Conservation (phyloP, 768 basidiomycete genomes). For the Hemileccinum impolitum region DNA sequence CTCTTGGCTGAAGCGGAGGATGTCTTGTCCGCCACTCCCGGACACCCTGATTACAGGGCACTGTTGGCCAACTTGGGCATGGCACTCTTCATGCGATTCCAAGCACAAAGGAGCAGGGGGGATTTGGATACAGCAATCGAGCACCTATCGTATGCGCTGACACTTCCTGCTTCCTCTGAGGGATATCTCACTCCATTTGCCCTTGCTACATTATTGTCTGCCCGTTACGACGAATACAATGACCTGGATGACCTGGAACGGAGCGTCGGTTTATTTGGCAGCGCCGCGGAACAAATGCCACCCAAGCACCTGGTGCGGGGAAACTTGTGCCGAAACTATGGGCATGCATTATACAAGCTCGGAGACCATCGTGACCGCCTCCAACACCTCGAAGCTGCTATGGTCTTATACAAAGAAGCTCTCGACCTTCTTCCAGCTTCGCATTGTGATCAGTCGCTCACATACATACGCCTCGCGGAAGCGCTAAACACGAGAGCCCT, state of each 20-base stretch:
- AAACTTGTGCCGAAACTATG: slow-evolving; percentile 11
- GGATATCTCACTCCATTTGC: not conserved
- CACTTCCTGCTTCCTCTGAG: slow-evolving; percentile 7
- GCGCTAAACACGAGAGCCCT: slow-evolving; percentile 4
- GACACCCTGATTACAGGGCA: slow-evolving; percentile 2
- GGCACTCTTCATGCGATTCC: slow-evolving; percentile 18
- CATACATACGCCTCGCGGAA: not conserved
- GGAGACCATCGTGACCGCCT: not conserved
- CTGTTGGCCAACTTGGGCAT: slow-evolving; percentile 8
- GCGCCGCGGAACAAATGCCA: slow-evolving; percentile 9
- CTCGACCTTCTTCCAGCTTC: slow-evolving; percentile 5
- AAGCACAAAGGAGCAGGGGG: not conserved
- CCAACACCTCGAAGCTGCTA: slow-evolving; percentile 6
- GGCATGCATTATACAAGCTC: slow-evolving; percentile 6
- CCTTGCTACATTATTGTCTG: slow-evolving; percentile 13
- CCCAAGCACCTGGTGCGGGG: slow-evolving; percentile 6
- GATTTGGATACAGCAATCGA: slow-evolving; percentile 21
- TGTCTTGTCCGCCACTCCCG: slow-evolving; percentile 1
- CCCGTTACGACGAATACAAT: slow-evolving; percentile 3
- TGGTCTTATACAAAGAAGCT: slow-evolving; percentile 6
- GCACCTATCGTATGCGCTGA: slow-evolving; percentile 3
- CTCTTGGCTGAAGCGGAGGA: slow-evolving; percentile 19
- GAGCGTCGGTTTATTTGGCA: slow-evolving; percentile 12
- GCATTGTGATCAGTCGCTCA: slow-evolving; percentile 7
- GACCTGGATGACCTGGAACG: slow-evolving; percentile 13